phyloP scores from a whole-genome alignment of 2,329 filamentous ascomycete species.

The Spiromastix sp. region DNA sequence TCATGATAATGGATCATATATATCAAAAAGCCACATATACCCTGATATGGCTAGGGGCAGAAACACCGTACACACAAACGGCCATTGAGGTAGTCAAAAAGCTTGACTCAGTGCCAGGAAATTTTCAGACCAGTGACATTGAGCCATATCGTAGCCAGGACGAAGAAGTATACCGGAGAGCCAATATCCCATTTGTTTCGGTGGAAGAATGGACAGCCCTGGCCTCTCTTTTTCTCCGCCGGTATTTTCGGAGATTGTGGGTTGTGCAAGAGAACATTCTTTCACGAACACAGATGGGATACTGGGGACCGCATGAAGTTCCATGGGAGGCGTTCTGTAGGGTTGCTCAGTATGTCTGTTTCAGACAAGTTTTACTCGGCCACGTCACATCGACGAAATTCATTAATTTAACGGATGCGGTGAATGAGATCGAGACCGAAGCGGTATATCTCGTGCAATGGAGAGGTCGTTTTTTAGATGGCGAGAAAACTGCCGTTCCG shows the following conservation, averaged over 20 bases:
- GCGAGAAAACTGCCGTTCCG: background rate
- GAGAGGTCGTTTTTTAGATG: constrained; percentile 4
- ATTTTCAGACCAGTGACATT: constrained; percentile 5
- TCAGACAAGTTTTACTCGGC: constrained; percentile 3
- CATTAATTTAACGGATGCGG: constrained; percentile 3
- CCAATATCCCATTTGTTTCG: constrained; percentile 8
- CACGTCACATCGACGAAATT: constrained; percentile 3
- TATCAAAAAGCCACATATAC: constrained; percentile 11
- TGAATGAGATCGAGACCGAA: constrained; percentile 4
- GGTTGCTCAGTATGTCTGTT: constrained; percentile 5
- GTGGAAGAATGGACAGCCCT: constrained; percentile 8
- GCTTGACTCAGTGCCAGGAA: constrained; percentile 2
- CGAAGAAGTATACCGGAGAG: constrained; percentile 5
- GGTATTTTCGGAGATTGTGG: constrained; percentile 16
- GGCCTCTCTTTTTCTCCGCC: constrained; percentile 11
- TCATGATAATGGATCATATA: constrained; percentile 11
- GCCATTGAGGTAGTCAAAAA: constrained; percentile 8
- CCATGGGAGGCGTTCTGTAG: constrained; percentile 7
- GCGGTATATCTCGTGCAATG: constrained; percentile 6
- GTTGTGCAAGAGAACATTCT: constrained; percentile 16
- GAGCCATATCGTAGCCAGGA: constrained; percentile 1
- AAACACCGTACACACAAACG: constrained; percentile 8
- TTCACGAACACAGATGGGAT: constrained; percentile 9
- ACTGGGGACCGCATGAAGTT: constrained; percentile 9
- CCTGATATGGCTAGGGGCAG: constrained; percentile 14